Evolutionary conservation across 2,329 filamentous ascomycete genomes (phyloP).

Genomic region (Talaromyces funiculosus): DNA sequence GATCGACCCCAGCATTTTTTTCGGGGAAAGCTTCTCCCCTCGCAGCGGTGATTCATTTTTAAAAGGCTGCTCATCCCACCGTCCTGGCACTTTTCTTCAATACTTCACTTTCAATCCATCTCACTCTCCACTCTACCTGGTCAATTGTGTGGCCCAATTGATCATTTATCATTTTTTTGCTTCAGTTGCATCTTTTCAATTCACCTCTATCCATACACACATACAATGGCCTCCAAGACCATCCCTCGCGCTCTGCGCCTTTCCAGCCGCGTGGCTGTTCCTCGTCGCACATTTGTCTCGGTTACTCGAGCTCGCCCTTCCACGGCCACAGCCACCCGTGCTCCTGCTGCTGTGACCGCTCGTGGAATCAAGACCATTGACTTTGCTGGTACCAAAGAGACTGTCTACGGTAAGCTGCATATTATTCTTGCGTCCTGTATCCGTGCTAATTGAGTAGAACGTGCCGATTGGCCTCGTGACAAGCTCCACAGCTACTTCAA

Average conservation of each 20-base stretch:
- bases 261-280: constrained; percentile 44
- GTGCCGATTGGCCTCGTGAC: constrained; percentile 96
- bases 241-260: constrained; percentile 54
- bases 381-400: constrained; percentile 93
- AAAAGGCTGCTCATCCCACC: constrained; percentile 17
- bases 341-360: constrained; percentile 43
- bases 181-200: background rate
- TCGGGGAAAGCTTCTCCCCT: constrained; percentile 13
- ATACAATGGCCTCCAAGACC: constrained; percentile 45
- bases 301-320: constrained; percentile 47
- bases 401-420: constrained; percentile 58
- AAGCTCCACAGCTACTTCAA: constrained; percentile 99
- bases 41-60: constrained; percentile 18
- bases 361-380: constrained; percentile 98
- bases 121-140: constrained; percentile 8
- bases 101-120: constrained; percentile 11
- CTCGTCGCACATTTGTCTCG: constrained; percentile 53
- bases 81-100: constrained; percentile 15
- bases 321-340: constrained; percentile 46
- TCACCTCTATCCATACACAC: constrained; percentile 12
- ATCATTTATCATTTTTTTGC: background rate
- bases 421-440: background rate
- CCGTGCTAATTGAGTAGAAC: constrained; percentile 57
- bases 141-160: constrained; percentile 10
- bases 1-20: constrained; percentile 14